Evolutionary conservation across 2,329 filamentous ascomycete genomes (phyloP), one percentile per base, ranked within the genome.

Genomic region (Penicillium sp.): DNA sequence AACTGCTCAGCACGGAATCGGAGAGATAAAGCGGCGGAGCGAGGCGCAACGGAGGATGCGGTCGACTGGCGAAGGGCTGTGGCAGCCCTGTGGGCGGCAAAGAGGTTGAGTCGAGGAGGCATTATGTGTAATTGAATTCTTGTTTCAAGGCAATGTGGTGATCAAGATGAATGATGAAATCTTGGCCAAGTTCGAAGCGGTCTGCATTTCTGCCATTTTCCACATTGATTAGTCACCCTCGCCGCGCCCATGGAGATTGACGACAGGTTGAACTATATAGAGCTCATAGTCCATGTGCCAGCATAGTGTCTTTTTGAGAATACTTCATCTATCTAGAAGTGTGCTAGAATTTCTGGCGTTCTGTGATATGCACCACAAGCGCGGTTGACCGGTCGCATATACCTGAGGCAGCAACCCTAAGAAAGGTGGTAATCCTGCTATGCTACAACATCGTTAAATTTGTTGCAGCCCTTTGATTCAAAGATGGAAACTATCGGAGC

Each of bases 91-190:
- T 69, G 67, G 55, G 71, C 67, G 45, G 74, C 70, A 53, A 81
- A 78, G 42, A 85, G 63, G 60, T 80, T 81, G 64, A 84, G 72
- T 72, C 83, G 78, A 56, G 84, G 80, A 65, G 84, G 79, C 85
- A 88, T 87, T 53, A 26, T 67, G 54, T 53, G 19, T 11, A 33
- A 46, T 47, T 55, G 42, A 47, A 46, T 39, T 37, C 55, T 45
- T 39, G 46, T 42, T 21, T 2, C 39, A 42, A 42, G 39, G 9
- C 50, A 57, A 60, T 49, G 48, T 29, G 14, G 23, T 50, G 39
- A 51, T 53, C 50, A 26, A 52, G 37, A 31, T 43, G 25, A n/a
- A 52, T 52, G 50, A 52, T 47, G 45, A 54, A 45, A 45, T 53
- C 50, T 53, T 53, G 50, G 50, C 50, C 42, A 7, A n/a, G 23